These are phyloP conservation scores for Daldinia grandis DNA, from an alignment of 495 filamentous ascomycete genomes.

Conservation along the genomic window DNA sequence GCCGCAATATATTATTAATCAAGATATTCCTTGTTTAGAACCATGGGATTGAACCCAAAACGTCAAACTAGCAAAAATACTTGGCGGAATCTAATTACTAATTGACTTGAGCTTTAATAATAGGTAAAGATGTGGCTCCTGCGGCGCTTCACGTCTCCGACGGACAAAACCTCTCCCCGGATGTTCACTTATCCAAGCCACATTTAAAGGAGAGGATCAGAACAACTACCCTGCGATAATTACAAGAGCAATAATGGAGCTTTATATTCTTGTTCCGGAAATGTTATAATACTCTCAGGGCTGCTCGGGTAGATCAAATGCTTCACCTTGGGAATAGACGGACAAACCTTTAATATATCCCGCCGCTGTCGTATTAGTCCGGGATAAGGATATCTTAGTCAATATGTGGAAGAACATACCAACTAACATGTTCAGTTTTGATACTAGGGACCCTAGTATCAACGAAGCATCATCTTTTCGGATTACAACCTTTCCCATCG, in stretches of 20 bases:
- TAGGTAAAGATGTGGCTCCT: not conserved
- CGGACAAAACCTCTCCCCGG: not conserved
- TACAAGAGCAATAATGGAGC: not conserved
- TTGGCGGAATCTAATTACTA: not conserved
- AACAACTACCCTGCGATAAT: not conserved
- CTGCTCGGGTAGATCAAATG: not conserved
- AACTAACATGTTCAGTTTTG: too few species aligned
- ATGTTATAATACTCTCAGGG: not conserved
- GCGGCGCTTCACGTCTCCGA: not conserved
- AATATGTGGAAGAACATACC: too few species aligned
- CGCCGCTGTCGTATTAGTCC: not conserved
- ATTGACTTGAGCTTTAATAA: not conserved
- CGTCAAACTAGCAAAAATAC: not conserved
- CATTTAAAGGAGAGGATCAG: not conserved
- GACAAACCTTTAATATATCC: not conserved
- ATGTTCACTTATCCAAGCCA: not conserved
- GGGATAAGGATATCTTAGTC: conserved; percentile 3
- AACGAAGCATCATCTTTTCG: not conserved
- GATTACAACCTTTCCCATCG: not conserved
- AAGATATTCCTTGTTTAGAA: not conserved
- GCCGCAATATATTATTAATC: not conserved
- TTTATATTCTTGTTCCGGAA: not conserved
- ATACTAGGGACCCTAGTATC: not conserved
- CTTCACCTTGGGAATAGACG: not conserved
- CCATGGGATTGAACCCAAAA: not conserved